Evolutionary conservation across 2,329 filamentous ascomycete species (phyloP), one percentile per base, ranked within the genome.

Genomic region (Colletotrichum liriopes): DNA sequence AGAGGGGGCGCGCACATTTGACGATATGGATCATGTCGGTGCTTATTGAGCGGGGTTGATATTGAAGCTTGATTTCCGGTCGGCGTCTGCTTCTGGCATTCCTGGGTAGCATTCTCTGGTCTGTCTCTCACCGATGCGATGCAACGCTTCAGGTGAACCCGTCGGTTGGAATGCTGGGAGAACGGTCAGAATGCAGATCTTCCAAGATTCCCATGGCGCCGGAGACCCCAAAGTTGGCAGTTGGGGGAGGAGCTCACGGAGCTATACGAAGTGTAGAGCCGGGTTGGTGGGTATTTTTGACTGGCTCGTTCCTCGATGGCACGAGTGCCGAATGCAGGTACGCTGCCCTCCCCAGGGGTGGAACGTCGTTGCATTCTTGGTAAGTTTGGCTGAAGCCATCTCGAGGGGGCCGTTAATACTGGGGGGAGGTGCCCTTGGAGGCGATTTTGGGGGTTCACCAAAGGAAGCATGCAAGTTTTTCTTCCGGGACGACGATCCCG

Each of bases 71-170:
- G 51, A 41, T 62, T 62, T 35, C 32, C 39, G 55, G 52, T 32
- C 39, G 32, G 63, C 43, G 45, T 23, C 37, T 18, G n/a, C 47
- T 49, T 49, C 47, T 26, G n/a, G 47, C 41, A 20, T 20, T 43
- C 18, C 41, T 43, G 9, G 47, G 47, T 26, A 7, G 6, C 12
- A 26, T 11, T 49, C 5, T 11, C 12, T 32, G 32, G 18, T n/a
- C 23, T n/a, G 18, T 55, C 6, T 55, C 32, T 32, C 32, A 51
- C 45, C 45, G 45, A 51, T 66, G 52, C 68, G 65, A 68, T 71
- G 69, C 69, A 52, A 71, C 69, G 51, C 69, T 71, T 68, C 69
- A 71, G 69, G 69, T 68, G 69, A 71, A 68, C 65, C 69, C 58
- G 65, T 45, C 58, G 39, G 51, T 59, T 66, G 71, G 71, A 43